A percentile compares a stretch with the other conserved stretches of the same genome.
phyloP scores from a whole-genome alignment of 306 rosid species.

The Crotalaria pallida region DNA sequence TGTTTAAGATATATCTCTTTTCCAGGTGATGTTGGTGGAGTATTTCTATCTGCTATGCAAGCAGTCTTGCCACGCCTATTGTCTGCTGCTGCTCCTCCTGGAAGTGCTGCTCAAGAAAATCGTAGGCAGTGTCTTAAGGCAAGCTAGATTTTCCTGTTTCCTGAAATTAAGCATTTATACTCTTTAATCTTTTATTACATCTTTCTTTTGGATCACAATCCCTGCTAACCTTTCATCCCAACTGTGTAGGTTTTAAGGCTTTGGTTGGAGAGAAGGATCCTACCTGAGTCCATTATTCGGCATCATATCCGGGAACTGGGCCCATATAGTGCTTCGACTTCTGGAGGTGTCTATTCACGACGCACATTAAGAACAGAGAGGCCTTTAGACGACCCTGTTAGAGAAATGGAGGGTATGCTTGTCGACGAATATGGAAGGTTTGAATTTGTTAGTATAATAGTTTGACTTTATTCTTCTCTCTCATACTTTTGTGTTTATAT shows the following conservation, averaged over 20 bases:
- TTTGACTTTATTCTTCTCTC: background rate
- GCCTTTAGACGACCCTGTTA: constrained; percentile 88
- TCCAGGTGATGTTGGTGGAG: constrained; percentile 70
- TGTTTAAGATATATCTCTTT: constrained; percentile 13
- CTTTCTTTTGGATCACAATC: constrained; percentile 11
- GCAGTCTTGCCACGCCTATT: constrained; percentile 71
- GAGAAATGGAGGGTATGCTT: constrained; percentile 99
- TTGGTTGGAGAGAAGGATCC: constrained; percentile 82
- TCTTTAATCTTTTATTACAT: background rate
- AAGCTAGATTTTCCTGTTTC: constrained; percentile 28
- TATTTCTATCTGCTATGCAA: constrained; percentile 66
- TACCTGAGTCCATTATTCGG: constrained; percentile 65
- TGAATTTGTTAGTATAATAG: constrained; percentile 28
- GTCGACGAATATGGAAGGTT: constrained; percentile 99
- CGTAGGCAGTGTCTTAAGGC: constrained; percentile 97
- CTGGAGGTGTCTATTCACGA: constrained; percentile 61
- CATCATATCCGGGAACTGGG: constrained; percentile 83
- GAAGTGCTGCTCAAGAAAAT: constrained; percentile 69
- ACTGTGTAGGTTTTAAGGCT: constrained; percentile 73
- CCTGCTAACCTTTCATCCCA: constrained; percentile 18
- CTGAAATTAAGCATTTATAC: background rate
- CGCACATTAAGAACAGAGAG: constrained; percentile 93
- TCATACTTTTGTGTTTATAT: background rate
- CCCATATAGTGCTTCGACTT: constrained; percentile 40
- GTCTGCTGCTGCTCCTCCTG: constrained; percentile 94